These are phyloP conservation scores for Myotisia sp. DNA, from an alignment of 2,329 filamentous ascomycete genomes.

Conservation along the genomic window DNA sequence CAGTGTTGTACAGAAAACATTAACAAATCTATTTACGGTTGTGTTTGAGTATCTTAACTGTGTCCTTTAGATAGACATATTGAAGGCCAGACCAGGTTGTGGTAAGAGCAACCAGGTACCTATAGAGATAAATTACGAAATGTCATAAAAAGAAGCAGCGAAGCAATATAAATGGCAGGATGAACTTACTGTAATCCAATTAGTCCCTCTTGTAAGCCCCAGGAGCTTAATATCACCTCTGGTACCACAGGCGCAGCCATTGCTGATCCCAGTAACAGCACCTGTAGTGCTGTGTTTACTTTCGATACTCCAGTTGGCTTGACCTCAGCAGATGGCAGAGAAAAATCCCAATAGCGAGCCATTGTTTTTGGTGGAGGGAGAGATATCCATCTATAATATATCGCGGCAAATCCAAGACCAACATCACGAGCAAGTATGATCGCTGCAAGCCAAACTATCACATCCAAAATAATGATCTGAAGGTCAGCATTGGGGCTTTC, in stretches of 20 bases:
- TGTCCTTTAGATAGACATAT: slow-evolving; percentile 81
- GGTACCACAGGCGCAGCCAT: slow-evolving; percentile 64
- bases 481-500: too few relatives aligned
- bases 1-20: too few relatives aligned
- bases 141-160: background rate
- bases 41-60: slow-evolving; percentile 87
- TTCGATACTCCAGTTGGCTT: slow-evolving; percentile 33
- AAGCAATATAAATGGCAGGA: slow-evolving; percentile 1
- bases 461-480: slow-evolving; percentile 1
- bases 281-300: slow-evolving; percentile 84
- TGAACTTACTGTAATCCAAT: slow-evolving; percentile 31
- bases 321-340: slow-evolving; percentile 46
- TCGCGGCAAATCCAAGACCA: slow-evolving; percentile 66
- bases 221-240: slow-evolving; percentile 39
- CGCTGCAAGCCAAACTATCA: slow-evolving; percentile 64
- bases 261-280: slow-evolving; percentile 71
- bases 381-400: slow-evolving; percentile 93
- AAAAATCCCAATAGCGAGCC: slow-evolving; percentile 91
- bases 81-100: slow-evolving; percentile 89
- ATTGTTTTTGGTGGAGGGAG: slow-evolving; percentile 89
- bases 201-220: slow-evolving; percentile 49
- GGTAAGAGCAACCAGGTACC: slow-evolving; percentile 72
- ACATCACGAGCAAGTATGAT: slow-evolving; percentile 83
- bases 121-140: slow-evolving; percentile 23
- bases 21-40: too few relatives aligned